Evolutionary conservation across 148 eudicot species (phyloP).

Genomic region (Rhododendron mucronatum): DNA sequence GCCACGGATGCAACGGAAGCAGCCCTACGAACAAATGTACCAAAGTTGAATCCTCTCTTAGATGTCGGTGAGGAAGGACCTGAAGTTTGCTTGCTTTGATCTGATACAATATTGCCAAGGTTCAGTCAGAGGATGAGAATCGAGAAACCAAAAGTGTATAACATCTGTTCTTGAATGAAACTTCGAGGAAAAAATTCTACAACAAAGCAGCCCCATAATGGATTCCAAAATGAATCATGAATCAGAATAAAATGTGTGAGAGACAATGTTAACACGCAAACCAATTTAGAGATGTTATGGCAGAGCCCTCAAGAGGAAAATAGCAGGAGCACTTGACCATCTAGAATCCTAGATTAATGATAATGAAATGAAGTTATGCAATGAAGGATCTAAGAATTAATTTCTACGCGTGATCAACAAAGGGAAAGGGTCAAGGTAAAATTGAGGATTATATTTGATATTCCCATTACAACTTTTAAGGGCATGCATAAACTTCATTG

Average conservation of each 20-base stretch:
- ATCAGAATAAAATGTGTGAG: not conserved
- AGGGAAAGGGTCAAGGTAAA: not conserved
- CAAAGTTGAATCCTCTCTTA: conserved; percentile 52
- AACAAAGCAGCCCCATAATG: not conserved
- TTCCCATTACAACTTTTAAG: not conserved
- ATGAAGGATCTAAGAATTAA: not conserved
- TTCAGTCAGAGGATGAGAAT: not conserved
- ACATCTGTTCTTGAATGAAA: not conserved
- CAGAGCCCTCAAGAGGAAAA: not conserved
- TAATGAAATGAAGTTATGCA: not conserved
- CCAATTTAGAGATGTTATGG: not conserved
- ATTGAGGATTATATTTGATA: not conserved
- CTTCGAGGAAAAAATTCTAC: not conserved
- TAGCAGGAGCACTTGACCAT: not conserved
- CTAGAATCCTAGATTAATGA: not conserved
- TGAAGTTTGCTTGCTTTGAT: conserved; percentile 61
- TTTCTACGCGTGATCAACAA: not conserved
- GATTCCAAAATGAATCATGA: not conserved
- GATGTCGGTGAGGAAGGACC: conserved; percentile 60
- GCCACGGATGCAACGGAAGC: conserved; percentile 82
- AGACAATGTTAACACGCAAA: not conserved
- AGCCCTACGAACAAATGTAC: conserved; percentile 67
- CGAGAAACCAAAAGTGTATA: not conserved
- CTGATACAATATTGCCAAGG: conserved; percentile 29
- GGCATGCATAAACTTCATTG: not conserved